Evolutionary conservation across 768 basidiomycete genomes (phyloP).

Genomic region (Amylocystis lapponica): DNA sequence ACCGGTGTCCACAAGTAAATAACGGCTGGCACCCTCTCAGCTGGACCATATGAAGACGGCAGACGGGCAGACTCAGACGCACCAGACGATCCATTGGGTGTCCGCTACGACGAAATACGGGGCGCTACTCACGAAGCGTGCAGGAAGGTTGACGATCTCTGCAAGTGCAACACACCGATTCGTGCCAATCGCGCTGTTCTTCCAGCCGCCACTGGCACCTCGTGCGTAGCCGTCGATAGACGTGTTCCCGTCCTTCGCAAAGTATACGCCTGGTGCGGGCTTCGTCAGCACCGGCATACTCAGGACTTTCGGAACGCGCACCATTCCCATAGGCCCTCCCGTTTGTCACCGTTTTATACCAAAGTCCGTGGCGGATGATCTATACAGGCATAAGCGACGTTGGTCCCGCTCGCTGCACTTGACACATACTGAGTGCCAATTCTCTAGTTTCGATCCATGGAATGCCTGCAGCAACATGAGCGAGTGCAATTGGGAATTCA

Average conservation of each 20-base stretch:
- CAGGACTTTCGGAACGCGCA: conserved; percentile 17
- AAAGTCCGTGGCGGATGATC: conserved; percentile 71
- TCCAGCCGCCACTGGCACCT: conserved; percentile 35
- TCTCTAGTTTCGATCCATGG: conserved; percentile 58
- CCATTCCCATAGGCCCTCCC: conserved; percentile 65
- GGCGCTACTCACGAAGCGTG: conserved; percentile 44
- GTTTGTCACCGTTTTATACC: conserved; percentile 49
- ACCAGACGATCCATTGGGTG: conserved; percentile 71
- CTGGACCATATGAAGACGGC: not conserved
- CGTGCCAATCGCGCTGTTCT: conserved; percentile 43
- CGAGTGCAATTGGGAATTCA: not conserved
- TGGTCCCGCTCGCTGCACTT: not conserved
- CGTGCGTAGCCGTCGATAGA: conserved; percentile 43
- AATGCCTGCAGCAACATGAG: conserved; percentile 41
- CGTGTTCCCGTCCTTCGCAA: conserved; percentile 49
- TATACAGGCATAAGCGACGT: conserved; percentile 16
- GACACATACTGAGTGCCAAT: conserved; percentile 61
- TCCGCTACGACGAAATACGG: conserved; percentile 57
- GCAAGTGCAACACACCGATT: conserved; percentile 51
- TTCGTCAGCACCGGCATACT: conserved; percentile 1
- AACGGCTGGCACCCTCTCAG: conserved; percentile 34
- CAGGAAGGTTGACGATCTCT: conserved; percentile 60
- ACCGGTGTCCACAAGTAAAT: conserved; percentile 45
- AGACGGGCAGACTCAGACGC: conserved; percentile 12
- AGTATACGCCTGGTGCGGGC: conserved; percentile 52